Evolutionary conservation across 176 grass and related monocot genomes (phyloP).

Genomic region (Eremochloa ophiuroides): DNA sequence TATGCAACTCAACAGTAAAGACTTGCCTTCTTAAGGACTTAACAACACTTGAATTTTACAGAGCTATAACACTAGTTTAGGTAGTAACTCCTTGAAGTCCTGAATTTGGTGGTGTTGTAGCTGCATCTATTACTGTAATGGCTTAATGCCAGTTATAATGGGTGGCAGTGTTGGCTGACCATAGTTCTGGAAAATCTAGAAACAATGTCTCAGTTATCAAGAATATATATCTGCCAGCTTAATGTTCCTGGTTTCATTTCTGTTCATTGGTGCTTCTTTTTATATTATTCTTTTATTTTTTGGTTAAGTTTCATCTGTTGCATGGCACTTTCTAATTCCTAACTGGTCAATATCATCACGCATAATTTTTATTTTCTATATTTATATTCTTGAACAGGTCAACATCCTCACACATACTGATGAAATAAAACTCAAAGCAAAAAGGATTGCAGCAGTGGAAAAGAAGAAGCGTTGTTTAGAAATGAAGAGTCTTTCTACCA

Average conservation of each 20-base stretch:
- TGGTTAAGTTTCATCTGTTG: not conserved
- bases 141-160: not conserved
- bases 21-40: not conserved
- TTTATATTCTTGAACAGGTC: constrained; percentile 47
- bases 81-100: not conserved
- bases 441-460: constrained; percentile 35
- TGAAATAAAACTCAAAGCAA: constrained; percentile 34
- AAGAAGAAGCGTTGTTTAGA: constrained; percentile 29
- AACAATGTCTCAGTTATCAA: not conserved
- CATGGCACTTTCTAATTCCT: not conserved
- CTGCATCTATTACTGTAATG: not conserved
- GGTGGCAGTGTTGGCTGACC: not conserved
- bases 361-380: not conserved
- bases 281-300: not conserved
- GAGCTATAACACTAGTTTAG: not conserved
- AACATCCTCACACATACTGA: constrained; percentile 86
- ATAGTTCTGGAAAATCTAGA: not conserved
- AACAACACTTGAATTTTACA: not conserved
- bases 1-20: not conserved
- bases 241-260: not conserved
- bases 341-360: not conserved
- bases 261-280: not conserved
- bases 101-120: not conserved
- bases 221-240: not conserved
- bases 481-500: not conserved